Evolutionary conservation across 306 rosid genomes (phyloP).

Genomic region (Gillenia trifoliata): DNA sequence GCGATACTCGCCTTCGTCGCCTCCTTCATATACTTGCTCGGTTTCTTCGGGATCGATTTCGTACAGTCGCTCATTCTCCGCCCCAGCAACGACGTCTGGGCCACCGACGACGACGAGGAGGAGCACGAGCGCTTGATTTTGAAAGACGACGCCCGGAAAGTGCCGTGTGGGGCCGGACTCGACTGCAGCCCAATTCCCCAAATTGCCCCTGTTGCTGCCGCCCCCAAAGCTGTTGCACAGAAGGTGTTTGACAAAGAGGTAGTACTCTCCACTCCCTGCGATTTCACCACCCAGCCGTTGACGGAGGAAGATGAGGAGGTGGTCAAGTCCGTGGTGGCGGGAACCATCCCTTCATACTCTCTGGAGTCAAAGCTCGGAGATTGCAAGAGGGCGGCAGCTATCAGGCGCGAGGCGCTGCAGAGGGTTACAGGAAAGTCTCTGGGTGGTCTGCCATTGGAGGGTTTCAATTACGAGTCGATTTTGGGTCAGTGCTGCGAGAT

Average conservation of each 20-base stretch:
- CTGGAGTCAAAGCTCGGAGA: constrained; percentile 68
- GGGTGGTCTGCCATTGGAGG: constrained; percentile 56
- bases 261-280: background rate
- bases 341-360: constrained; percentile 58
- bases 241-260: constrained; percentile 22
- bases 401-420: constrained; percentile 64
- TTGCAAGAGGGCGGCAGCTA: constrained; percentile 57
- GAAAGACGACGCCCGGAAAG: constrained; percentile 39
- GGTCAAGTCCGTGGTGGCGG: constrained; percentile 47
- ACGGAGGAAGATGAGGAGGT: constrained; percentile 53
- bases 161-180: constrained; percentile 38
- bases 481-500: constrained; percentile 94
- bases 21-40: constrained; percentile 67
- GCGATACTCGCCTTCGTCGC: constrained; percentile 61
- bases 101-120: constrained; percentile 47
- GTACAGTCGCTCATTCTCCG: constrained; percentile 55
- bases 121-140: constrained; percentile 24
- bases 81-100: constrained; percentile 46
- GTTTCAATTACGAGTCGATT: constrained; percentile 69
- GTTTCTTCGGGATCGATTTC: constrained; percentile 78
- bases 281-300: background rate
- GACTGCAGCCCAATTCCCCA: constrained; percentile 32
- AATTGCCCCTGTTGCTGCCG: constrained; percentile 7
- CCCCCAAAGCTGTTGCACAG: constrained; percentile 16
- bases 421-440: constrained; percentile 47